Evolutionary conservation across 176 grass and related monocot genomes (phyloP), one percentile per base, ranked within the genome.

Genomic region (Rhipidocladum racemiflorum): DNA sequence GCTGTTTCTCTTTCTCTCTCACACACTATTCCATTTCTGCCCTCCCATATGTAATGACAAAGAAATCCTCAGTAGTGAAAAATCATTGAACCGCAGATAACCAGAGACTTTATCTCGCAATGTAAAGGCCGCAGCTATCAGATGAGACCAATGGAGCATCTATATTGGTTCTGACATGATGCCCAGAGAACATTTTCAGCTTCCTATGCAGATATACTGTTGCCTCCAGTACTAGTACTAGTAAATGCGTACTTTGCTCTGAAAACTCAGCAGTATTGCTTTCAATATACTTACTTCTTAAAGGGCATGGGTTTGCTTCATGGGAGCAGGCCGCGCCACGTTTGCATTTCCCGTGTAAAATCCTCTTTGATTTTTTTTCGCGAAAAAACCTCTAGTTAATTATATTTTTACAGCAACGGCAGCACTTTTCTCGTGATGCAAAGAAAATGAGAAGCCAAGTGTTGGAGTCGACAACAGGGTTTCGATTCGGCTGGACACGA

Each of bases 181-280:
- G 69, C 61, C 21, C 21, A 48, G 56, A 49, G 70, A 66, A 66
- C 49, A 88, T 60, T 25, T 61, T 57, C 64, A 81, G 53, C 34
- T 70, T 70, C 27, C 17, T 7, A 3, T 43, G 7, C 30, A 59
- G 38, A 68, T 69, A 51, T 32, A 70, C 10, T 17, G 65, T 71
- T 70, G 76, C 53, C 44, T 69, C 74, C 1, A 61, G 9, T 34
- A 68, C 24, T 1, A 54, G 62, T 49, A 25, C 15, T 53, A 66
- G 55, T 65, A 24, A 44, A 71, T 63, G n/a, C 50, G 29, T 71
- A 80, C 69, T 62, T 81, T 85, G 24, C 53, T 69, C 32, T 51
- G 42, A 34, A 70, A 25, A 27, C 53, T 85, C 32, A 43, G 30
- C 38, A n/a, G 51, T 38, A 46, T 64, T 81, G 54, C 82, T 89